phyloP scores from a whole-genome alignment of 108 stramenopile genomes.

The Cyclotella sp. region DNA sequence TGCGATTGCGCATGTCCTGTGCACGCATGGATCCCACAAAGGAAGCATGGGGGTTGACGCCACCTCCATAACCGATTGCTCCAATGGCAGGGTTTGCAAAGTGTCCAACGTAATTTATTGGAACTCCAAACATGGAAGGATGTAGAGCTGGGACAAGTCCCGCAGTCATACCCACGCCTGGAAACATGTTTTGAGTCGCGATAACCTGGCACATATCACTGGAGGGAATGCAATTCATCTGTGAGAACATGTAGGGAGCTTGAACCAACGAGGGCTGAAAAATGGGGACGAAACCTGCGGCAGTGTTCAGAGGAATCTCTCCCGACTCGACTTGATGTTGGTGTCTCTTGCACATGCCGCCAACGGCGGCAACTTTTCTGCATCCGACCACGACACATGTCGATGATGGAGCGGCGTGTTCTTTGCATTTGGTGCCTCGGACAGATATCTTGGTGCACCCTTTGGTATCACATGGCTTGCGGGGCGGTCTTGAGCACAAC shows the following conservation, averaged over 20 bases:
- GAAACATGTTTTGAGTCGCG: not conserved
- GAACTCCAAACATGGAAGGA: no score
- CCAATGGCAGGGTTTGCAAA: no score
- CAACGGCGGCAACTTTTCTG: not conserved
- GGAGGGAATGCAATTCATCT: not conserved
- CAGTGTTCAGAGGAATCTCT: no score
- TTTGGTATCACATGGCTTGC: not conserved
- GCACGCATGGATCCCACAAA: no score
- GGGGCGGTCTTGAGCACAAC: not conserved
- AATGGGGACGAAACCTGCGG: no score
- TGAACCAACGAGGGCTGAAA: not conserved
- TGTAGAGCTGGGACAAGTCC: no score
- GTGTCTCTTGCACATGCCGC: not conserved
- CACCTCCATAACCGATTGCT: no score
- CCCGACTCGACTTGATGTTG: not conserved
- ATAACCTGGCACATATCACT: not conserved
- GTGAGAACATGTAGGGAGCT: not conserved
- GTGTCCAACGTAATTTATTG: no score
- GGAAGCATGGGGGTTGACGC: no score
- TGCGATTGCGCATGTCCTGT: no score
- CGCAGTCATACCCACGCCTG: no score
- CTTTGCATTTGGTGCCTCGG: not conserved
- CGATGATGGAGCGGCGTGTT: not conserved
- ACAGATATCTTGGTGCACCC: not conserved
- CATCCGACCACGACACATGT: not conserved